A percentile compares a stretch with the other conserved stretches of the same genome.
These are phyloP conservation scores for Kwoniella botswanensis DNA, from an alignment of 768 basidiomycete genomes.

Conservation along the genomic window DNA sequence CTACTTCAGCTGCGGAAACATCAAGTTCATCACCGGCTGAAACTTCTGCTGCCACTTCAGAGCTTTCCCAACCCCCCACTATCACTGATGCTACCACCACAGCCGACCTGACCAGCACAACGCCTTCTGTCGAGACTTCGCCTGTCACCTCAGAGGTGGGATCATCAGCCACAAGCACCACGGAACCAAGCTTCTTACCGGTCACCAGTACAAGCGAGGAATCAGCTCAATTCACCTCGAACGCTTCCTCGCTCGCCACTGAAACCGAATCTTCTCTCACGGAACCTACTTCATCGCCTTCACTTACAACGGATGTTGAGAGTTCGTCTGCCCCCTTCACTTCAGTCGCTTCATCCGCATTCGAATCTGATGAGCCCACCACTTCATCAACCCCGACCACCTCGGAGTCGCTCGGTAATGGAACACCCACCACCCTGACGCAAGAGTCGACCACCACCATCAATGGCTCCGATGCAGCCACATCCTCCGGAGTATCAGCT, in stretches of 20 bases:
- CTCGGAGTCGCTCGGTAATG: not conserved
- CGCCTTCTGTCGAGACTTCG: not conserved
- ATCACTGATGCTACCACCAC: not conserved
- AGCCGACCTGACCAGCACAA: not conserved
- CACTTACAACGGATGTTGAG: not conserved
- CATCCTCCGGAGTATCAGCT: not conserved
- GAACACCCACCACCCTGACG: not conserved
- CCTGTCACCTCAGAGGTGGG: conserved; percentile 8
- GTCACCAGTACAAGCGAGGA: conserved; percentile 13
- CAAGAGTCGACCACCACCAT: not conserved
- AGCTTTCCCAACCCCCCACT: not conserved
- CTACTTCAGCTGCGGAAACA: not conserved
- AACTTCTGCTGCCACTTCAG: not conserved
- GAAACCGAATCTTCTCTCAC: not conserved
- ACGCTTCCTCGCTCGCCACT: not conserved
- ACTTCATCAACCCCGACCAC: not conserved
- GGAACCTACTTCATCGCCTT: conserved; percentile 9
- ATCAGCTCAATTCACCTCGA: conserved; percentile 6
- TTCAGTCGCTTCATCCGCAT: not conserved
- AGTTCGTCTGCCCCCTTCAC: not conserved
- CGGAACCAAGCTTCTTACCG: not conserved
- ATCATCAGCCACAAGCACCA: not conserved
- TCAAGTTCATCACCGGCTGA: not conserved
- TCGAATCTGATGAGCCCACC: conserved; percentile 5
- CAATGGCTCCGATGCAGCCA: not conserved